Conservation (phyloP, 2,329 filamentous ascomycete genomes). For the Madurella fahalii region DNA sequence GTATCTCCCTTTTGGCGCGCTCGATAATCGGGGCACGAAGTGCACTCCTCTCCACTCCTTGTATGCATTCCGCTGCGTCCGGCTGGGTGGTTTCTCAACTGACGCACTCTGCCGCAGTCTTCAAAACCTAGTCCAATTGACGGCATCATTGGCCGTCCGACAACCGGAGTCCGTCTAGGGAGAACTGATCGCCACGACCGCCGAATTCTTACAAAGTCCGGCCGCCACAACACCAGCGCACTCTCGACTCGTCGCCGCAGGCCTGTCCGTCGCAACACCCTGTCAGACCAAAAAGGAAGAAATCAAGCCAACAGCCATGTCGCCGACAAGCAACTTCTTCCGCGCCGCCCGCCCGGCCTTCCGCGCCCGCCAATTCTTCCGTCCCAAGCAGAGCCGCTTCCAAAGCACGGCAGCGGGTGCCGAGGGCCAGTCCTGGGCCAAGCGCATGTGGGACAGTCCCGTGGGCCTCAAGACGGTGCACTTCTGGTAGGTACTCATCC, state of each 20-base stretch:
- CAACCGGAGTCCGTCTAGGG: conserved; percentile 7
- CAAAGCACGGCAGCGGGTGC: conserved; percentile 58
- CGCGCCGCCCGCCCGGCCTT: conserved; percentile 51
- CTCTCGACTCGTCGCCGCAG: not conserved
- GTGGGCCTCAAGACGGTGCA: conserved; percentile 89
- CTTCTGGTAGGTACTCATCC: conserved; percentile 72
- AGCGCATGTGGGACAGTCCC: conserved; percentile 79
- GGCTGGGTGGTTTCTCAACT: not conserved
- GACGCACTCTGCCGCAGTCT: no score
- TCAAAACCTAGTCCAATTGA: not conserved
- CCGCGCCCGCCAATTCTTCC: conserved; percentile 48
- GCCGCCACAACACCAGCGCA: not conserved
- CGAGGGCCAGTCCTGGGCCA: conserved; percentile 55
- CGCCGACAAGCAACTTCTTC: conserved; percentile 39
- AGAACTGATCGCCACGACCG: not conserved
- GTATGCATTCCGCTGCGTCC: not conserved
- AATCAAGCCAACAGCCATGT: conserved; percentile 16
- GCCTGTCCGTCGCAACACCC: not conserved
- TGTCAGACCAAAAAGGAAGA: not conserved
- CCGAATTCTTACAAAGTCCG: not conserved
- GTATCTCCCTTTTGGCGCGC: conserved; percentile 2
- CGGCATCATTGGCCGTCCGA: conserved; percentile 5
- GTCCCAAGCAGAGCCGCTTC: conserved; percentile 51
- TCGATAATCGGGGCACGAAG: not conserved
- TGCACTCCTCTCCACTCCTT: conserved; percentile 11